These are phyloP conservation scores for Salix brachista DNA, from an alignment of 345 rosid species.

Conservation along the genomic window DNA sequence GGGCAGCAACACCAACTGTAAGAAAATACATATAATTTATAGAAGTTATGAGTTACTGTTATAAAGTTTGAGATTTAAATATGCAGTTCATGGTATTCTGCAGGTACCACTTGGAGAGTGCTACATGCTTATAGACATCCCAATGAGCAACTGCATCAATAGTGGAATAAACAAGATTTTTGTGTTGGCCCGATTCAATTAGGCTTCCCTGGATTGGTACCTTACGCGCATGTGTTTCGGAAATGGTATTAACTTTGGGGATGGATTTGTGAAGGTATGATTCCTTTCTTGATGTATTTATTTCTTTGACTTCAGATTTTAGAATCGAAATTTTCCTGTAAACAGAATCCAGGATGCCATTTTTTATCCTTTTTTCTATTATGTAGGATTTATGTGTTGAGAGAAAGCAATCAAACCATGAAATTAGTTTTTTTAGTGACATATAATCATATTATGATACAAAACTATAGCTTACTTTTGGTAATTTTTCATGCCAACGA, in stretches of 20 bases:
- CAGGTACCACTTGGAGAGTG: constrained; percentile 97
- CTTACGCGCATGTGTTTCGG: constrained; percentile 83
- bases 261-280: background rate
- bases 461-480: too few species aligned
- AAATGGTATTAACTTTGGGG: constrained; percentile 27
- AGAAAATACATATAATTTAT: constrained; percentile 17
- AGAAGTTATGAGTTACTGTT: background rate
- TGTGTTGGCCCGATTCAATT: constrained; percentile 88
- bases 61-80: constrained; percentile 3
- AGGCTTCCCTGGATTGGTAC: constrained; percentile 90
- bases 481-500: too few species aligned
- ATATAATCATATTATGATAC: too few species aligned
- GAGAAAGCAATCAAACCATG: too few species aligned
- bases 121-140: constrained; percentile 85
- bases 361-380: too few species aligned
- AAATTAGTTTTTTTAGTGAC: too few species aligned
- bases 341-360: background rate
- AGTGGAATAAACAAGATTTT: constrained; percentile 91
- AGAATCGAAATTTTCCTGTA: background rate
- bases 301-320: background rate
- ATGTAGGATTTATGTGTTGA: too few species aligned
- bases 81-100: constrained; percentile 8
- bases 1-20: constrained; percentile 95
- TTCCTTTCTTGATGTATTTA: background rate
- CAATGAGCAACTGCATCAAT: constrained; percentile 97